Conservation (phyloP, 1,284 basidiomycete genomes). For the Apiotrichum montevideense region DNA sequence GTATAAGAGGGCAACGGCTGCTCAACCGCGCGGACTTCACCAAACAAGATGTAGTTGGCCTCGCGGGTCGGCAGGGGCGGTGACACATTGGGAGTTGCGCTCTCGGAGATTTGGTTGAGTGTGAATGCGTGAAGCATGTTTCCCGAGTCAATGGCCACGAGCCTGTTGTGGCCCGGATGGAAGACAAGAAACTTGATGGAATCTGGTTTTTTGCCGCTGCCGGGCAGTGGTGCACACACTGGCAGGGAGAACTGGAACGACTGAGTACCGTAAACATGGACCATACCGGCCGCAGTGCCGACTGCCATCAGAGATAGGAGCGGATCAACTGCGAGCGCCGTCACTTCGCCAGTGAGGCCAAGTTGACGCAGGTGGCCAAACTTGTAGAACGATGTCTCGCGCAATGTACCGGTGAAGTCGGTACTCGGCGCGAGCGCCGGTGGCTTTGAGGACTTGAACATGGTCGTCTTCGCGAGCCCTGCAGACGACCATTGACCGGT, state of each 20-base stretch:
- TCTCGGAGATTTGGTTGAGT: conserved; percentile 33
- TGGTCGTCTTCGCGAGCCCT: conserved; percentile 5
- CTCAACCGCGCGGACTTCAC: conserved; percentile 33
- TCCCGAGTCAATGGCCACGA: conserved; percentile 39
- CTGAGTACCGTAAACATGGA: conserved; percentile 40
- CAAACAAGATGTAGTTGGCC: conserved; percentile 27
- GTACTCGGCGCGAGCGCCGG: conserved; percentile 28
- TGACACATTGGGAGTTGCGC: conserved; percentile 24
- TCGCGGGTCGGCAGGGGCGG: conserved; percentile 35
- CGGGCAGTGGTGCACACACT: conserved; percentile 9
- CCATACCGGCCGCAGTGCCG: conserved; percentile 49
- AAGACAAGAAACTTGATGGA: conserved; percentile 43
- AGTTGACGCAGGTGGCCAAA: conserved; percentile 43
- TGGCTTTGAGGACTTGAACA: conserved; percentile 40
- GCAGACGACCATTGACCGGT: too few relatives aligned
- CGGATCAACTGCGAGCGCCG: conserved; percentile 63
- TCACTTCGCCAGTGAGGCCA: conserved; percentile 52
- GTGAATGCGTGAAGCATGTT: conserved; percentile 39
- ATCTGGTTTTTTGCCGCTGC: conserved; percentile 3
- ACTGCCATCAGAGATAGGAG: conserved; percentile 66
- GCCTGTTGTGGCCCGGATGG: conserved; percentile 39
- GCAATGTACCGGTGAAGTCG: conserved; percentile 42
- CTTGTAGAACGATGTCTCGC: conserved; percentile 42
- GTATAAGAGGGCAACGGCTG: conserved; percentile 38
- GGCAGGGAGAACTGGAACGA: conserved; percentile 42